These are phyloP conservation scores for Magnolia officinalis DNA, from an alignment of 164 flowering plant species.

Conservation along the genomic window DNA sequence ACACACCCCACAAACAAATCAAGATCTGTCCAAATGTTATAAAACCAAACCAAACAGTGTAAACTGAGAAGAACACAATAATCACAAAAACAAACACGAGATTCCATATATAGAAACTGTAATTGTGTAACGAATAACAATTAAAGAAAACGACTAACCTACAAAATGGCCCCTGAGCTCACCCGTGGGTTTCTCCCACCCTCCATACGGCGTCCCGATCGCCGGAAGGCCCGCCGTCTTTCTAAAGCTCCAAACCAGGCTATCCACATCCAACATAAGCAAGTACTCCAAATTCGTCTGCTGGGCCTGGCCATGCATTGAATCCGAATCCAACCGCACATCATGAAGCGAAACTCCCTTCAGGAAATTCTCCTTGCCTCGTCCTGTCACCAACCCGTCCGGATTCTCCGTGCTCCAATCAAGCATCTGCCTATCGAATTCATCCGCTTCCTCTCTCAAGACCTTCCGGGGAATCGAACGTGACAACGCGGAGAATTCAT, in stretches of 20 bases:
- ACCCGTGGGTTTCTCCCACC: slow-evolving; percentile 64
- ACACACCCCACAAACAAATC: background rate
- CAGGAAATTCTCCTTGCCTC: slow-evolving; percentile 32
- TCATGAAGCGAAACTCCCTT: slow-evolving; percentile 69
- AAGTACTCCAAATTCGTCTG: slow-evolving; percentile 89
- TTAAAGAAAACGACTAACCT: slow-evolving; percentile 28
- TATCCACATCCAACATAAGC: slow-evolving; percentile 76
- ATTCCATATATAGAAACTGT: background rate
- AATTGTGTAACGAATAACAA: background rate
- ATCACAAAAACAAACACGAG: background rate
- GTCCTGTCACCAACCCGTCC: slow-evolving; percentile 2
- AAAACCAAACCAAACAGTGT: background rate
- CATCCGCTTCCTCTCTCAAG: slow-evolving; percentile 33
- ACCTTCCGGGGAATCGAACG: slow-evolving; percentile 58
- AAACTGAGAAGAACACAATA: no score
- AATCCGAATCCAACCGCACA: slow-evolving; percentile 59
- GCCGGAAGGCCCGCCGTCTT: slow-evolving; percentile 71
- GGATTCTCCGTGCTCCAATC: slow-evolving; percentile 51
- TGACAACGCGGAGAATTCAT: slow-evolving; percentile 57
- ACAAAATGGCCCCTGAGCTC: slow-evolving; percentile 98
- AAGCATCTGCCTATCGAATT: slow-evolving; percentile 50
- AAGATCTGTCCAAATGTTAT: background rate
- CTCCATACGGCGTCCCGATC: slow-evolving; percentile 62
- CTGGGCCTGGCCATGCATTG: slow-evolving; percentile 61
- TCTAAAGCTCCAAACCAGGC: slow-evolving; percentile 81